Evolutionary conservation across 202 grass and related monocot species (phyloP), one percentile per base, ranked within the genome.

Genomic region (Alloteropsis angusta): DNA sequence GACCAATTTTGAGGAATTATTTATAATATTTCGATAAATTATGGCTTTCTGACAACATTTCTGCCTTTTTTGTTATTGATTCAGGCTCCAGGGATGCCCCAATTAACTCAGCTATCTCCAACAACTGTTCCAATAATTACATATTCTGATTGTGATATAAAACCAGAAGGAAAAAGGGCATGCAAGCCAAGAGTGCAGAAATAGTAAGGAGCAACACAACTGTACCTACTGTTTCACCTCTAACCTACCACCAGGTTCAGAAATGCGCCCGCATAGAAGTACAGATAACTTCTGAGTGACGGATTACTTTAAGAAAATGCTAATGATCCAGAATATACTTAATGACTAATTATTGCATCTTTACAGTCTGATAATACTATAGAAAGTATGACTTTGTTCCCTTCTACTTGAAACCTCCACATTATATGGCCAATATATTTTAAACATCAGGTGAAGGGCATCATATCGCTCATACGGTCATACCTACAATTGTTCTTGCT

Each of bases 301-400:
- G 49, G 26, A 69, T 35, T 58, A 45, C 8, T 43, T 55, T 21
- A 59, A 22, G 17, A 69, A 79, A 58, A 58, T 21, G 25, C 6
- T 11, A 48, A 46, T 25, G 5, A 28, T 68, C 14, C 72, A 76
- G 16, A 58, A 54, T 67, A 76, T 68, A 19, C 22, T 46, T 58
- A 72, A 72, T 65, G 37, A 36, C 17, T 45, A 71, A 46, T 56
- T 34, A 36, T 42, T 64, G 47, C 76, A 71, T 65, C 57, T 72
- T 70, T 71, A 22, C 12, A 54, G 49, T 63, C 73, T 77, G 13
- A 36, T 50, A 65, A 10, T 74, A 25, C 19, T 41, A 57, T 58
- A 21, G 12, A 30, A 30, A 19, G 23, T 45, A 44, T 43, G 48
- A 34, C 38, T 25, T 12, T 37, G 18, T 55, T 65, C 35, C 35